These are phyloP conservation scores for Phytophthora constricta DNA, from an alignment of 352 stramenopile genomes.

Conservation along the genomic window DNA sequence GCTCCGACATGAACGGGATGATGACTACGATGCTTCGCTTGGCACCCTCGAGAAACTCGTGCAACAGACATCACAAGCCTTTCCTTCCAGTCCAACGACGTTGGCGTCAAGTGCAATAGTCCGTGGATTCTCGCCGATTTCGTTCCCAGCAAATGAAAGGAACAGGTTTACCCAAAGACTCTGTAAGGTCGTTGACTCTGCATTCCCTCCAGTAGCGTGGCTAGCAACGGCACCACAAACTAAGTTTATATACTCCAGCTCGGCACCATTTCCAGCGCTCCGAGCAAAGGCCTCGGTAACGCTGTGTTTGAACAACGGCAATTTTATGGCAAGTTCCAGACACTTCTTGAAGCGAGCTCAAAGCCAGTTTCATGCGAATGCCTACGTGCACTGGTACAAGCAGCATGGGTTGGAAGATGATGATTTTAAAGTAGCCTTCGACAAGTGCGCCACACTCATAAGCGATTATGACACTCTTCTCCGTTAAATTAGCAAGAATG, in stretches of 20 bases:
- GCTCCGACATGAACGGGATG: constrained; percentile 11
- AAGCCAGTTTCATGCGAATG: constrained; percentile 48
- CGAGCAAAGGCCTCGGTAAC: constrained; percentile 41
- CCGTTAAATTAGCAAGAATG: no score
- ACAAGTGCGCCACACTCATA: constrained; percentile 45
- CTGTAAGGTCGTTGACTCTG: constrained; percentile 16
- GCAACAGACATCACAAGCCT: constrained; percentile 31
- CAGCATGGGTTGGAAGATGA: constrained; percentile 62
- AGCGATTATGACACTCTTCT: constrained; percentile 50
- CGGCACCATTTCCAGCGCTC: constrained; percentile 29
- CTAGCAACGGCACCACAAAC: constrained; percentile 15
- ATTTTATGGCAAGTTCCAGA: constrained; percentile 44
- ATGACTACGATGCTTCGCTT: constrained; percentile 14
- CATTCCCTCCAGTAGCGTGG: constrained; percentile 37
- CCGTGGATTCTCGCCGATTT: constrained; percentile 24
- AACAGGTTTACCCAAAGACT: constrained; percentile 27
- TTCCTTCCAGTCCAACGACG: constrained; percentile 22
- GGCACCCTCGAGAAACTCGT: constrained; percentile 29
- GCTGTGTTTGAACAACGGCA: constrained; percentile 59
- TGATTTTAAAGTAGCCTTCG: constrained; percentile 55
- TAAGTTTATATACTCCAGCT: constrained; percentile 21
- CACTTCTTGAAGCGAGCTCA: constrained; percentile 55
- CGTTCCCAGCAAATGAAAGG: constrained; percentile 4
- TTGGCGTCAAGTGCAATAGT: constrained; percentile 39
- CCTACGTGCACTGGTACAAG: constrained; percentile 72